Conservation (phyloP, 2,329 filamentous ascomycete species). For the Pyrenochaeta sp. region DNA sequence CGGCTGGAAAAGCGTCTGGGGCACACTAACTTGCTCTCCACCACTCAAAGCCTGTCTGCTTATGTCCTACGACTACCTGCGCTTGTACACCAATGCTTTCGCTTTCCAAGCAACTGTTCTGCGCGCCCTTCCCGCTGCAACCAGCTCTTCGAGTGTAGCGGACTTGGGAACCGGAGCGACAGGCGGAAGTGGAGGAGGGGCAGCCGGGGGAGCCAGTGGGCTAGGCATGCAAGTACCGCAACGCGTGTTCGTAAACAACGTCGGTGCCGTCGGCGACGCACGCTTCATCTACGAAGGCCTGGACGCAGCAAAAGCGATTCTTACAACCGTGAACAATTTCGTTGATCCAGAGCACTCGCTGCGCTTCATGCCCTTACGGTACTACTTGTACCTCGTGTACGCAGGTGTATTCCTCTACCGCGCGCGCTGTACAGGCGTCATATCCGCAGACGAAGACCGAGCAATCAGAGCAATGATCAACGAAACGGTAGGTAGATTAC, state of each 20-base stretch:
- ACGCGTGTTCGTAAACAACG: slow-evolving; percentile 59
- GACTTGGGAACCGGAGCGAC: background rate
- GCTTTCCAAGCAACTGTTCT: slow-evolving; percentile 75
- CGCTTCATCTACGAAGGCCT: slow-evolving; percentile 61
- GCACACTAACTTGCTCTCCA: slow-evolving; percentile 70
- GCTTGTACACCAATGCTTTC: slow-evolving; percentile 78
- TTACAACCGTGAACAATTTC: slow-evolving; percentile 61
- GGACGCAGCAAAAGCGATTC: slow-evolving; percentile 58
- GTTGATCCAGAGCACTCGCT: slow-evolving; percentile 58
- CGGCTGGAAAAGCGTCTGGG: slow-evolving; percentile 76
- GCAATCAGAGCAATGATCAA: slow-evolving; percentile 58
- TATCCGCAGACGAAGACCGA: slow-evolving; percentile 57
- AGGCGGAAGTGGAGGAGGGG: background rate
- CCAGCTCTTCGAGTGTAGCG: slow-evolving; percentile 15
- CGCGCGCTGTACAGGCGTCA: slow-evolving; percentile 57
- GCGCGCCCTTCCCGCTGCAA: slow-evolving; percentile 50
- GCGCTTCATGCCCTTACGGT: slow-evolving; percentile 59
- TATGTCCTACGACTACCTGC: slow-evolving; percentile 75
- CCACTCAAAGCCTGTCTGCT: slow-evolving; percentile 73
- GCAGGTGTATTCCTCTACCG: slow-evolving; percentile 60
- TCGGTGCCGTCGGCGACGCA: slow-evolving; percentile 58
- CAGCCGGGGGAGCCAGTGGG: background rate
- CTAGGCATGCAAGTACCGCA: slow-evolving; percentile 48
- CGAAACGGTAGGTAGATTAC: slow-evolving; percentile 55
- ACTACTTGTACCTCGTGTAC: slow-evolving; percentile 60